Evolutionary conservation across 805 yeast genomes (phyloP).

Genomic region (Pichia pseudocactophila): DNA sequence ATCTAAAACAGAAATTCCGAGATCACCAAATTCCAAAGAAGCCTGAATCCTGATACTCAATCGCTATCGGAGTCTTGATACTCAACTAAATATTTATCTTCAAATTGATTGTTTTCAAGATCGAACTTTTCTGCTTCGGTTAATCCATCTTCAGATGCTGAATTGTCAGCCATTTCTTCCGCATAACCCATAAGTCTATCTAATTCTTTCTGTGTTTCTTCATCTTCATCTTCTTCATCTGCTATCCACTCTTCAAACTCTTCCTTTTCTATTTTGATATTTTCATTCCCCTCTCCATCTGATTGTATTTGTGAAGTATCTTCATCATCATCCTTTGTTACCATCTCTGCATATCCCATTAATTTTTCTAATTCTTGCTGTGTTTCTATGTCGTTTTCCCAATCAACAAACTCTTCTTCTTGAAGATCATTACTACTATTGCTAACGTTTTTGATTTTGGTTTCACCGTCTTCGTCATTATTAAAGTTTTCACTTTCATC

Average conservation of each 20-base stretch:
- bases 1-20: conserved; percentile 39
- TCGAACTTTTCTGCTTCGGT: background rate
- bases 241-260: background rate
- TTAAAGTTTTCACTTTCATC: background rate
- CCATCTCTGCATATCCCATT: background rate
- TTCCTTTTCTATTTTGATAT: too few relatives aligned
- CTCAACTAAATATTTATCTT: background rate
- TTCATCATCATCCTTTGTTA: conserved; percentile 2
- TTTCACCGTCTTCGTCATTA: conserved; percentile 3
- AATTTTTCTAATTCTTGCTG: background rate
- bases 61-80: background rate
- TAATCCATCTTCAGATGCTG: background rate
- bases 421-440: too few relatives aligned
- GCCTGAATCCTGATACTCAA: background rate
- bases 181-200: background rate
- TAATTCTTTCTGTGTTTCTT: conserved; percentile 2
- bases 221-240: conserved; percentile 3
- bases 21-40: conserved; percentile 27
- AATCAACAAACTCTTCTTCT: background rate
- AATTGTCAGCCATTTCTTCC: background rate
- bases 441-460: too few relatives aligned
- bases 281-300: background rate
- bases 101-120: background rate
- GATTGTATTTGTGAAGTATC: conserved; percentile 1
- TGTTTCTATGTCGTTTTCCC: conserved; percentile 4